Conservation (phyloP, 495 filamentous ascomycete species). For the Mytilinidion resinicola region DNA sequence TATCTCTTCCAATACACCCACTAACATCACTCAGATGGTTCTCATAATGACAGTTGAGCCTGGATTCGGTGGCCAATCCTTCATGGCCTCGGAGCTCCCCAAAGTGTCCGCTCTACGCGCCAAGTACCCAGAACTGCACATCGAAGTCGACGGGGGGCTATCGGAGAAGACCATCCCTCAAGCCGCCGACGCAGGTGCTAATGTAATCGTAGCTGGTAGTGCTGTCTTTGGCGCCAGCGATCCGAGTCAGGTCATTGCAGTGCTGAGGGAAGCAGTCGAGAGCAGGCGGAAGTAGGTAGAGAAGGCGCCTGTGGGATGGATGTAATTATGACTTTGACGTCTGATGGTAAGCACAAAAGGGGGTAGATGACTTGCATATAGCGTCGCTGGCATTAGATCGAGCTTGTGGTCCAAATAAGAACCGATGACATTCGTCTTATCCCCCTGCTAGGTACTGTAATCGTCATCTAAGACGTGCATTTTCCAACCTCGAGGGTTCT, state of each 20-base stretch:
- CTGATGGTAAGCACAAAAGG: too few relatives aligned
- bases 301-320: background rate
- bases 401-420: too few relatives aligned
- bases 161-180: slow-evolving; percentile 84
- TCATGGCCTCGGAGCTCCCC: slow-evolving; percentile 91
- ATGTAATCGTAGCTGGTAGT: slow-evolving; percentile 97
- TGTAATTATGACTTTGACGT: too few relatives aligned
- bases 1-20: background rate
- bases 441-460: too few relatives aligned
- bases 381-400: too few relatives aligned
- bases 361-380: too few relatives aligned
- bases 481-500: too few relatives aligned
- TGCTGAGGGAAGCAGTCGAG: slow-evolving; percentile 74
- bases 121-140: slow-evolving; percentile 85
- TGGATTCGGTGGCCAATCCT: slow-evolving; percentile 96
- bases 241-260: slow-evolving; percentile 73
- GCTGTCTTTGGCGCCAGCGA: slow-evolving; percentile 91
- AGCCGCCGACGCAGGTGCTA: slow-evolving; percentile 91
- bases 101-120: slow-evolving; percentile 80
- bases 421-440: too few relatives aligned
- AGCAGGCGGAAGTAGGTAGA: slow-evolving; percentile 37
- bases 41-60: slow-evolving; percentile 98
- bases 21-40: slow-evolving; percentile 64
- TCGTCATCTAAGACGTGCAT: too few relatives aligned
- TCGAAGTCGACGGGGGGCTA: slow-evolving; percentile 93